A percentile compares a stretch with the other conserved stretches of the same genome.
Evolutionary conservation across 257 asterid species (phyloP).

Genomic region (Handroanthus guayacan): DNA sequence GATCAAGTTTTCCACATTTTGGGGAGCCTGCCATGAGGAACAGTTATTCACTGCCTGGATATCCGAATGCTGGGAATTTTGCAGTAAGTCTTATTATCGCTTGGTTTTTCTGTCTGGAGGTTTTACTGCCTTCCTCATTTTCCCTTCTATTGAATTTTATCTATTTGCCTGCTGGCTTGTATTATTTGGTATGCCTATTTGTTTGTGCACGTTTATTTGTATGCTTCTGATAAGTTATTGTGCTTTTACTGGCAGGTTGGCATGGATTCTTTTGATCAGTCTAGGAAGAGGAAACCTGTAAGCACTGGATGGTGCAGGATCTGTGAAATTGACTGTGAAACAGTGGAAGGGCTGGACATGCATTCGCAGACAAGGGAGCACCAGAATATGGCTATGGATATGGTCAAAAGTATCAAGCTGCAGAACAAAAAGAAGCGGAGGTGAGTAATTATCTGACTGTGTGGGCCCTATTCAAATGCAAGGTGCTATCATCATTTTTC

Average conservation of each 20-base stretch:
- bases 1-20: conserved; percentile 52
- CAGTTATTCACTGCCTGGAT: conserved; percentile 61
- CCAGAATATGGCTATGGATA: conserved; percentile 84
- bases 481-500: conserved; percentile 29
- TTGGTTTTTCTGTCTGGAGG: conserved; percentile 3
- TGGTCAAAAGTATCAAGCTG: conserved; percentile 74
- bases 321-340: conserved; percentile 83
- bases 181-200: conserved; percentile 1
- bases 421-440: conserved; percentile 67
- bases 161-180: neutral
- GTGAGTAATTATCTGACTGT: conserved; percentile 46
- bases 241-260: conserved; percentile 60
- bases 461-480: conserved; percentile 15
- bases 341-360: conserved; percentile 80
- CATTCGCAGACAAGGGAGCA: conserved; percentile 93
- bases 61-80: conserved; percentile 51
- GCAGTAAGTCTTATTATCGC: conserved; percentile 49
- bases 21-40: conserved; percentile 75
- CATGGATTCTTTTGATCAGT: conserved; percentile 56
- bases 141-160: neutral
- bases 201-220: neutral
- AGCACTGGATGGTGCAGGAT: conserved; percentile 91
- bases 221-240: neutral
- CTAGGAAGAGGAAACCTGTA: conserved; percentile 70
- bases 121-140: neutral